Evolutionary conservation across 371 early-diverging fungal genomes (phyloP).

Genomic region (Apophysomyces sp.): DNA sequence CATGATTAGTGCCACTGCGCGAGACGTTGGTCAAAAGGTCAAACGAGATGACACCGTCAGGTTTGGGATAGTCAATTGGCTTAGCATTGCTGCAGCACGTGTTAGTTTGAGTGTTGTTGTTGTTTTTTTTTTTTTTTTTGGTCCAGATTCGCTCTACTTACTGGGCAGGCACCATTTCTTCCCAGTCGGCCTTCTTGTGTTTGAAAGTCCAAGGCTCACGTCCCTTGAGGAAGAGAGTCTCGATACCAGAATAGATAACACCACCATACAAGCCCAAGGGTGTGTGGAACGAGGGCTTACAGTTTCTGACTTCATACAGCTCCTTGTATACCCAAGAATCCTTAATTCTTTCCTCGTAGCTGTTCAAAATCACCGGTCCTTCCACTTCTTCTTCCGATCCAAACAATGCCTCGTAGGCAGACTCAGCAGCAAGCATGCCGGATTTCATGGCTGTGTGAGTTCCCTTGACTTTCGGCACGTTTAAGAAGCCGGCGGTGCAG

Average conservation of each 20-base stretch:
- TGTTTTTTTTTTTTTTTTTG: background rate
- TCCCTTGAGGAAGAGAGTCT: constrained; percentile 87
- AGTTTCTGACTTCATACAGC: constrained; percentile 88
- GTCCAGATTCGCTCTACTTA: no score
- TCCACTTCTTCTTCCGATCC: constrained; percentile 36
- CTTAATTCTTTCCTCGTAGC: constrained; percentile 82
- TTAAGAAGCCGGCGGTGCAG: constrained; percentile 95
- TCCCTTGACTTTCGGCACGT: constrained; percentile 98
- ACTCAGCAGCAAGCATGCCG: constrained; percentile 90
- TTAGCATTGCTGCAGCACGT: constrained; percentile 44
- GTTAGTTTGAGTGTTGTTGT: background rate
- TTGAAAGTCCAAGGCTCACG: constrained; percentile 93
- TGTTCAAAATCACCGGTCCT: constrained; percentile 49
- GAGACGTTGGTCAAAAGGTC: constrained; percentile 92
- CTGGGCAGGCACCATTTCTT: constrained; percentile 70
- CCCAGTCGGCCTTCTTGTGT: constrained; percentile 87
- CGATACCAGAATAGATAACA: constrained; percentile 86
- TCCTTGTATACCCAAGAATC: constrained; percentile 94
- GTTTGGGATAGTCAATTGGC: constrained; percentile 97
- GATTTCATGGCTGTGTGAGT: constrained; percentile 98
- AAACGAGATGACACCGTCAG: constrained; percentile 94
- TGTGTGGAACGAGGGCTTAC: constrained; percentile 92
- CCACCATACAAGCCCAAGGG: constrained; percentile 91
- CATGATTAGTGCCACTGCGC: constrained; percentile 94
- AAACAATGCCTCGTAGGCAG: constrained; percentile 71